These are phyloP conservation scores for Leccinum disarticulatum DNA, from an alignment of 768 basidiomycete genomes.

Conservation along the genomic window DNA sequence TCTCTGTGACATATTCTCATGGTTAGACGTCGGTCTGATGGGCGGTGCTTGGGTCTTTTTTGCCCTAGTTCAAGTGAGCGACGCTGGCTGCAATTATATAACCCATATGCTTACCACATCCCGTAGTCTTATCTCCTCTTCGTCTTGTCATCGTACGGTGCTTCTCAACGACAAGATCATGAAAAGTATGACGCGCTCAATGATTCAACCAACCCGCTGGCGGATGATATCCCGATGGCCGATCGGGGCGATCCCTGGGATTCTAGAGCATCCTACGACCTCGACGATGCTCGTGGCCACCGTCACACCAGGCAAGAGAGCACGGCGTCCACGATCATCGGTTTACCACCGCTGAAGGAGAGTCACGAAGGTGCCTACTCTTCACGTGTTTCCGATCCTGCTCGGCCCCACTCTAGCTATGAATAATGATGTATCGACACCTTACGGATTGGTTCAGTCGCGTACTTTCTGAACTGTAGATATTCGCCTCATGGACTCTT, in stretches of 20 bases:
- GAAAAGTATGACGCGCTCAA: constrained; percentile 75
- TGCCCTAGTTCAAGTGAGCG: constrained; percentile 69
- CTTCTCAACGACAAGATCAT: constrained; percentile 76
- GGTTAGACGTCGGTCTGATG: constrained; percentile 93
- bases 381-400: constrained; percentile 33
- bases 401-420: constrained; percentile 47
- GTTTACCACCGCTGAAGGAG: constrained; percentile 49
- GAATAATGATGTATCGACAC: constrained; percentile 20
- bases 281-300: constrained; percentile 37
- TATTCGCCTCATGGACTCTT: constrained; percentile 12
- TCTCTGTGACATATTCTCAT: constrained; percentile 87
- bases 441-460: too few species aligned
- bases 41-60: constrained; percentile 82
- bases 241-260: constrained; percentile 71
- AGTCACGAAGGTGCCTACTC: constrained; percentile 32
- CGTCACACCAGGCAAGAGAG: constrained; percentile 57
- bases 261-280: constrained; percentile 48
- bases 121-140: constrained; percentile 49
- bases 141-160: constrained; percentile 63
- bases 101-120: constrained; percentile 4
- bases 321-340: constrained; percentile 57
- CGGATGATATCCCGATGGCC: constrained; percentile 62
- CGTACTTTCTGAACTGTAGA: background rate
- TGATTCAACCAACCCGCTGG: constrained; percentile 53
- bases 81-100: background rate